Conservation (phyloP, 2,329 filamentous ascomycete species). For the Fusarium neocosmosporiellum region DNA sequence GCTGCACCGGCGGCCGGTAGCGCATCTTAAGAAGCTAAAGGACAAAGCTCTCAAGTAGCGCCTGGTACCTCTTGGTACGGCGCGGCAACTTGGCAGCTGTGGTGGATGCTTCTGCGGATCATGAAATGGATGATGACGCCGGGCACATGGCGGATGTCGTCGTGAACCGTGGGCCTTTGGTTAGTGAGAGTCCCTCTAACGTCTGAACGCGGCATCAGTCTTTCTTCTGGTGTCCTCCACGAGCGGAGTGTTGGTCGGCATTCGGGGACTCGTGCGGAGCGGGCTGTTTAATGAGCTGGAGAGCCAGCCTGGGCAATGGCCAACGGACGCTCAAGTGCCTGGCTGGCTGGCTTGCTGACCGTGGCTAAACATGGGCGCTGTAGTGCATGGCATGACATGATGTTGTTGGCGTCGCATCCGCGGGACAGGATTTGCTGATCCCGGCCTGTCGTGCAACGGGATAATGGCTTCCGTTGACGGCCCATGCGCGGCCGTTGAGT, state of each 20-base stretch:
- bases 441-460: conserved; percentile 4
- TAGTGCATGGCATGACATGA: conserved; percentile 4
- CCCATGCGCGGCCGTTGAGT: conserved; percentile 6
- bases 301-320: conserved; percentile 20
- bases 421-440: background rate
- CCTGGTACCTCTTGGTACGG: conserved; percentile 22
- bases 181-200: background rate
- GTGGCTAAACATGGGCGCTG: background rate
- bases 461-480: conserved; percentile 9
- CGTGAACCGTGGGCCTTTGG: conserved; percentile 23
- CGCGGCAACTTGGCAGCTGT: background rate
- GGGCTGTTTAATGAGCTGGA: conserved; percentile 31
- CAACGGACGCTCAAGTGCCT: background rate
- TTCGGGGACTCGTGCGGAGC: conserved; percentile 1
- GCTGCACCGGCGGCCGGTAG: conserved; percentile 32
- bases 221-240: background rate
- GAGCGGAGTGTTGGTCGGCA: background rate
- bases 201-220: conserved; percentile 24
- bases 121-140: conserved; percentile 2
- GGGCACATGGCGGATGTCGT: background rate
- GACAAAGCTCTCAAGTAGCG: conserved; percentile 16
- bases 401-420: conserved; percentile 12
- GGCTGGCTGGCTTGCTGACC: background rate
- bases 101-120: background rate
- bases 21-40: conserved; percentile 27